Base-by-base conservation (phyloP, 106 monocot genomes). In the Chionographis japonica region DNA sequence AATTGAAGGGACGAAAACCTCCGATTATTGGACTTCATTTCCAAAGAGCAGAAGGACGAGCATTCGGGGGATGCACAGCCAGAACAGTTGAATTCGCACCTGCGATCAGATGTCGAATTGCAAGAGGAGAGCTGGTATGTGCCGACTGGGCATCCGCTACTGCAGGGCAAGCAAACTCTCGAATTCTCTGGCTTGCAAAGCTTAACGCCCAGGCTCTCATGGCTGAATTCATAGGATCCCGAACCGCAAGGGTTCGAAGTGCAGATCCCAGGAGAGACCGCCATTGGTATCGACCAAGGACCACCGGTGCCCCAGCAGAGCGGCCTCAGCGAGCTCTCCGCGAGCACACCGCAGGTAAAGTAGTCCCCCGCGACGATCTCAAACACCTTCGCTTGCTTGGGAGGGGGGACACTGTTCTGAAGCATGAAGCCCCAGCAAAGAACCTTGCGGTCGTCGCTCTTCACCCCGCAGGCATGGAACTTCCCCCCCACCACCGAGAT, bases 381-480 rank as follows among this genome's bases (percentile, higher is more conserved):
- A 55, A 83, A 80, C 15, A 90, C 62, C 69, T 72, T 90, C 0
- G 76, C 14, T 9, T 72, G 54, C 35, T 69, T 75, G 0, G 93
- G 98, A 16, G 98, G 87, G 0, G 90, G 82, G 3, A 88, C 67
- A 37, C 90, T 80, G 60, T 81, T 87, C 6, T 69, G 77, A 14
- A 90, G 77, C 8, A 66, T 54, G 67, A 93, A 93, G 2, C 98
- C 98, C 98, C 98, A 99, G 66, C 98, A 99, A 37, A 84, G 41
- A 1, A 90, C 90, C 46, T 54, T 67, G 10, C 69, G 82, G 49
- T 92, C 90, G 38, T 68, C 7, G 52, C 76, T 78, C 67, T 73
- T 82, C 14, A 99, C 90, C 8, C 93, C 98, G 51, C 98, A 99
- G 16, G 98, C 85, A 61, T 99, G 98, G 58, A 99, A 93, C 60